phyloP scores from a whole-genome alignment of 306 rosid species.

The Cucurbita argyrosperma region DNA sequence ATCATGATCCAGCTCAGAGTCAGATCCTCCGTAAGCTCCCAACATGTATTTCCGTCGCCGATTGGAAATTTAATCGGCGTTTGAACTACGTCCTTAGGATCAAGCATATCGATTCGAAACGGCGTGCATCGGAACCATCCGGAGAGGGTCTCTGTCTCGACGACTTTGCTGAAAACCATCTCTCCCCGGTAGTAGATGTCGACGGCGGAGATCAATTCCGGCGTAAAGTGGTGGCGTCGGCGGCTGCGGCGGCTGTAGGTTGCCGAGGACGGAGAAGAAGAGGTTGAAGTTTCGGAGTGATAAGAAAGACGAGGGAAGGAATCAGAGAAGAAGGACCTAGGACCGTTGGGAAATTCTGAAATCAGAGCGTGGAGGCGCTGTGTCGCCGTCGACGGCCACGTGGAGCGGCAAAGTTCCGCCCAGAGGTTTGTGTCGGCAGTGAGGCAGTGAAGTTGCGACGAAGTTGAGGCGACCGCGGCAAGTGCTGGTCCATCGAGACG shows the following conservation, averaged over 20 bases:
- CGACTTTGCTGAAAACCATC: conserved; percentile 33
- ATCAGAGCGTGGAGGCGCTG: conserved; percentile 37
- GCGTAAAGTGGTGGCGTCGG: not conserved
- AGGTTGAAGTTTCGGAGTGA: not conserved
- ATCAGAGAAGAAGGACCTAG: conserved; percentile 54
- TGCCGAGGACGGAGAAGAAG: not conserved
- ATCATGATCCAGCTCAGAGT: conserved; percentile 56
- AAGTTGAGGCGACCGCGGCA: conserved; percentile 41
- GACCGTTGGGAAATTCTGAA: conserved; percentile 28
- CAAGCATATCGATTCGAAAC: conserved; percentile 46
- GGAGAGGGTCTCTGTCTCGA: conserved; percentile 51
- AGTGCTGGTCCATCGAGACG: conserved; percentile 59
- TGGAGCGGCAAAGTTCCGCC: conserved; percentile 37
- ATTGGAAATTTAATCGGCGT: conserved; percentile 20
- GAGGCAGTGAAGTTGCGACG: conserved; percentile 34
- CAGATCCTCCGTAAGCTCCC: conserved; percentile 15
- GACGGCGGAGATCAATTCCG: conserved; percentile 46
- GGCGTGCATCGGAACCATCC: conserved; percentile 74
- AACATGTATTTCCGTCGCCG: conserved; percentile 14
- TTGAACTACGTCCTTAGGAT: conserved; percentile 47
- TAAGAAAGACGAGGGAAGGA: conserved; percentile 21
- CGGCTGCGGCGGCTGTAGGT: not conserved
- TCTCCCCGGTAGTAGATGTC: conserved; percentile 32
- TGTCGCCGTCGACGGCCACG: conserved; percentile 56
- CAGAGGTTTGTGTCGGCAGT: conserved; percentile 29